Evolutionary conservation across 345 rosid species (phyloP).

Genomic region (Chamaenerion angustifolium): DNA sequence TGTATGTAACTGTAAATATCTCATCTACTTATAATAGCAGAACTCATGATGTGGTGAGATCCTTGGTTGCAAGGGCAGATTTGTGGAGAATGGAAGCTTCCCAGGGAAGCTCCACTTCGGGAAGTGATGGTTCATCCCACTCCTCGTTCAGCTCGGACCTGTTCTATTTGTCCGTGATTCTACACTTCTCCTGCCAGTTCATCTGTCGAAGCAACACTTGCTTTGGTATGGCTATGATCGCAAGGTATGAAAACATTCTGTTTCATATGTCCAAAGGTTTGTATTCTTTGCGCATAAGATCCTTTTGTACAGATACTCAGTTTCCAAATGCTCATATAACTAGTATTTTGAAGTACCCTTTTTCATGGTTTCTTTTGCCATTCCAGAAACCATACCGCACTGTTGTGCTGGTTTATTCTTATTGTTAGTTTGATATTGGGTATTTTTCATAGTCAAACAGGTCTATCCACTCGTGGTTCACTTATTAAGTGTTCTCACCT

Average conservation of each 20-base stretch:
- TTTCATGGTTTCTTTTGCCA: no score
- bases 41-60: slow-evolving; percentile 54
- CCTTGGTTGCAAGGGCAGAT: slow-evolving; percentile 85
- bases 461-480: no score
- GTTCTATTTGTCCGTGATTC: slow-evolving; percentile 74
- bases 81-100: slow-evolving; percentile 93
- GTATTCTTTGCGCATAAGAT: background rate
- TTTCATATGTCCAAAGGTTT: background rate
- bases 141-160: slow-evolving; percentile 93
- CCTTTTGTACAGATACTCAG: background rate
- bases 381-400: no score
- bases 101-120: slow-evolving; percentile 42
- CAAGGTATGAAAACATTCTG: slow-evolving; percentile 40
- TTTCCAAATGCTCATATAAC: background rate
- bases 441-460: no score
- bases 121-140: slow-evolving; percentile 60
- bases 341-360: background rate
- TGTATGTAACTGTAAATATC: slow-evolving; percentile 64
- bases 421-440: no score
- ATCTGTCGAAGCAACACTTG: slow-evolving; percentile 89
- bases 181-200: slow-evolving; percentile 81
- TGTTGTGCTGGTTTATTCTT: no score
- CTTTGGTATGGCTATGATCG: slow-evolving; percentile 97
- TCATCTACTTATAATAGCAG: slow-evolving; percentile 71
- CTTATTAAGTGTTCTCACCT: slow-evolving; percentile 2